Evolutionary conservation across 352 stramenopile genomes (phyloP).

Genomic region (Elongisporangium undulatum): DNA sequence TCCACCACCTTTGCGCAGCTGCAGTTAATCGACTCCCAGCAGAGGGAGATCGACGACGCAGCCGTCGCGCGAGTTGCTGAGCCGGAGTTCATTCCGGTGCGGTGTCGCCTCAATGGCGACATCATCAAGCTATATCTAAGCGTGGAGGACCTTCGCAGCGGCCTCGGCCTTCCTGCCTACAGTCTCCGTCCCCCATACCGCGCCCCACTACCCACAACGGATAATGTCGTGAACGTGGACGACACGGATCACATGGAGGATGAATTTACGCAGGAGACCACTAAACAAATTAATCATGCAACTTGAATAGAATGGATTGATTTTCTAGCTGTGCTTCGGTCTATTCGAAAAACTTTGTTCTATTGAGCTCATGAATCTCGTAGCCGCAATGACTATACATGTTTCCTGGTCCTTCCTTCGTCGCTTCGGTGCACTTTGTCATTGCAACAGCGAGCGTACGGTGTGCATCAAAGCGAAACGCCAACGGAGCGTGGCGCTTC

Average conservation of each 20-base stretch:
- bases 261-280: neutral
- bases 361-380: neutral
- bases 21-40: neutral
- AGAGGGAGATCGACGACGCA: neutral
- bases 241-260: slow-evolving; percentile 1
- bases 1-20: slow-evolving; percentile 3
- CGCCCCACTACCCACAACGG: neutral
- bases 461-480: slow-evolving; percentile 11
- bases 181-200: slow-evolving; percentile 2
- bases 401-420: too few species aligned
- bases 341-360: too few species aligned
- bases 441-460: slow-evolving; percentile 7
- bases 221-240: neutral
- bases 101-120: neutral
- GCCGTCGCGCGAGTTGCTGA: neutral
- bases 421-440: slow-evolving; percentile 10
- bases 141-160: slow-evolving; percentile 1
- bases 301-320: slow-evolving; percentile 1
- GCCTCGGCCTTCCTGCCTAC: slow-evolving; percentile 1
- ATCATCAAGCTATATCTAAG: neutral
- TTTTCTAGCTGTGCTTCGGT: too few species aligned
- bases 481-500: slow-evolving; percentile 6
- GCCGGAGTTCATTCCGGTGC: neutral
- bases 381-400: slow-evolving; percentile 9
- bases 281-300: neutral